Evolutionary conservation across 257 asterid genomes (phyloP).

Genomic region (Coffea canephora): DNA sequence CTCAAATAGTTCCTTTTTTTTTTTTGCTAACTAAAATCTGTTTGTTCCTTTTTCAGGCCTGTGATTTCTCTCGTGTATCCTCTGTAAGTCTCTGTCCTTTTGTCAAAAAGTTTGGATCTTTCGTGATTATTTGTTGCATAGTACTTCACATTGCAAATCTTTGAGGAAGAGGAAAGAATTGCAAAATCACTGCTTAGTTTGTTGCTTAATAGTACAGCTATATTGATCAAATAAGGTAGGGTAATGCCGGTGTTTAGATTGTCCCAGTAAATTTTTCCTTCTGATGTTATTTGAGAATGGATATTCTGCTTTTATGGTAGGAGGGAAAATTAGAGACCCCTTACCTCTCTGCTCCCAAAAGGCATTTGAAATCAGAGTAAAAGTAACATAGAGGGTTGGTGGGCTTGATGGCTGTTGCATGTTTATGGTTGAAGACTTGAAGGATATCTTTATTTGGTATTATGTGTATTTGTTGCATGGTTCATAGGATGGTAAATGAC

Average conservation of each 20-base stretch:
- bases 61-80: slow-evolving; percentile 81
- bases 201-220: not conserved
- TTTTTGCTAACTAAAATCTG: not conserved
- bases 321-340: not conserved
- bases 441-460: not conserved
- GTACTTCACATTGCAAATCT: not conserved
- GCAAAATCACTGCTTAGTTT: not conserved
- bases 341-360: not conserved
- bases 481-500: not conserved
- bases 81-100: slow-evolving; percentile 51
- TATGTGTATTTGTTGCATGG: not conserved
- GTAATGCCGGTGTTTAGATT: not conserved
- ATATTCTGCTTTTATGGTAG: not conserved
- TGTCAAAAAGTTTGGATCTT: not conserved
- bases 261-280: not conserved
- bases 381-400: not conserved
- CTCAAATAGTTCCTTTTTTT: not conserved
- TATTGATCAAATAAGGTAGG: not conserved
- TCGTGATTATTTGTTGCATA: not conserved
- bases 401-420: not conserved
- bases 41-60: slow-evolving; percentile 59
- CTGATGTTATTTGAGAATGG: not conserved
- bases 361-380: not conserved
- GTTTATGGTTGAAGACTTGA: not conserved
- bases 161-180: not conserved